phyloP scores from a whole-genome alignment of 140 eudicot species.

The Flaveria floridana region DNA sequence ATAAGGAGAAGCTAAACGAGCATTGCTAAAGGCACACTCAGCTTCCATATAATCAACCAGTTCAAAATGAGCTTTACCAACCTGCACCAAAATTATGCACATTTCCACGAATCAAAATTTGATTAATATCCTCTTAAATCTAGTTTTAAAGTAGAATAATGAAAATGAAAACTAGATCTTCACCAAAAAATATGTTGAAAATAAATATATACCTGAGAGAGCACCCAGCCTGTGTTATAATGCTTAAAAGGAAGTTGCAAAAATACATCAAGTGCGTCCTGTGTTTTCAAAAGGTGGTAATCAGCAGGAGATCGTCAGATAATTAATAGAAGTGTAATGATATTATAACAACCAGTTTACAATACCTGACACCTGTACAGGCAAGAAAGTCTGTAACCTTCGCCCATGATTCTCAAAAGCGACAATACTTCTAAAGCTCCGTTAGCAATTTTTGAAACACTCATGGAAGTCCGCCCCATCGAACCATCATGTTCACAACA shows the following conservation, averaged over 20 bases:
- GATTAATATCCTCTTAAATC: slow-evolving; percentile 17
- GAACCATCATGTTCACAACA: slow-evolving; percentile 59
- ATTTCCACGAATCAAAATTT: slow-evolving; percentile 15
- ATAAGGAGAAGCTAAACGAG: slow-evolving; percentile 80
- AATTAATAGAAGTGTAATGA: not conserved
- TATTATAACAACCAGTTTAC: slow-evolving; percentile 15
- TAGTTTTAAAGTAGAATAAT: not conserved
- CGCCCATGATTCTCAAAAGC: slow-evolving; percentile 76
- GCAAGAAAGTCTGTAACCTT: slow-evolving; percentile 90
- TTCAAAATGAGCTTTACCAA: slow-evolving; percentile 97
- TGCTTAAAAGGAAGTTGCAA: slow-evolving; percentile 87
- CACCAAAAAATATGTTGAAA: not conserved
- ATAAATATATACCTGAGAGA: slow-evolving; percentile 65
- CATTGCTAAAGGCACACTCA: slow-evolving; percentile 76
- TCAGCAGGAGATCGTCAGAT: slow-evolving; percentile 21
- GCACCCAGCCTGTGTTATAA: slow-evolving; percentile 96
- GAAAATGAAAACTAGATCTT: not conserved
- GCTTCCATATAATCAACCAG: slow-evolving; percentile 94
- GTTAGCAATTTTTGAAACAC: slow-evolving; percentile 44
- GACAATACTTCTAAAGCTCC: slow-evolving; percentile 73
- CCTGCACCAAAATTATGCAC: slow-evolving; percentile 42
- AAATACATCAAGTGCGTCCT: slow-evolving; percentile 90
- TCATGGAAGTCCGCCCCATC: slow-evolving; percentile 35
- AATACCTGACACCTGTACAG: slow-evolving; percentile 80
- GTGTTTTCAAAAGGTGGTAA: slow-evolving; percentile 22